These are phyloP conservation scores for Trapa incisa DNA, from an alignment of 345 rosid species.

Conservation along the genomic window DNA sequence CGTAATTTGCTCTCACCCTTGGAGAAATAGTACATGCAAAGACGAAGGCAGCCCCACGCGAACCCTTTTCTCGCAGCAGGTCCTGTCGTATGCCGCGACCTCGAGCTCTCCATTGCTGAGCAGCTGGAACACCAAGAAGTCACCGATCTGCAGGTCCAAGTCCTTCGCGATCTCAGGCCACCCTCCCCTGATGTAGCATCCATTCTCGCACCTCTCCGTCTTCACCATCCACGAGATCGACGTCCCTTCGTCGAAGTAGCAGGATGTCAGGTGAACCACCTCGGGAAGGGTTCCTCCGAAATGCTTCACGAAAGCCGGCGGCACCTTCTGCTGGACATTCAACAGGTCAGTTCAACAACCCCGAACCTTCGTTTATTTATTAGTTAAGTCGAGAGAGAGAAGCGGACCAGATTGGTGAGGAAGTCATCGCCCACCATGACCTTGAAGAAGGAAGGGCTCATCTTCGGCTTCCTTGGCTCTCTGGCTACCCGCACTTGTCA, in stretches of 20 bases:
- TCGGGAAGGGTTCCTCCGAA: not conserved
- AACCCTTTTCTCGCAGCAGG: constrained; percentile 5
- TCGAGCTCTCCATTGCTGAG: not conserved
- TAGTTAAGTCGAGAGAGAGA: not conserved
- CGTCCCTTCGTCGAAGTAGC: not conserved
- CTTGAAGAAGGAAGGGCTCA: constrained; percentile 6
- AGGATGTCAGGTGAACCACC: not conserved
- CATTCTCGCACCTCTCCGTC: not conserved
- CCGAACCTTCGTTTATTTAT: not conserved
- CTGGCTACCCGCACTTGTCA: too few relatives aligned
- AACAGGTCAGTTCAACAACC: not conserved
- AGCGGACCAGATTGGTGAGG: not conserved
- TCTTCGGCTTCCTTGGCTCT: not conserved
- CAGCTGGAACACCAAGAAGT: constrained; percentile 3
- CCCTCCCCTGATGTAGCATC: not conserved
- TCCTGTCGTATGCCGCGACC: not conserved
- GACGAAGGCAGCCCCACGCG: not conserved
- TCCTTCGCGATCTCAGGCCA: constrained; percentile 2
- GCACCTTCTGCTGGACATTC: not conserved
- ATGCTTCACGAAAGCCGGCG: constrained; percentile 7
- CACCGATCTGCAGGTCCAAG: not conserved
- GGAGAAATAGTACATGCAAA: too few relatives aligned
- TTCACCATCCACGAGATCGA: not conserved
- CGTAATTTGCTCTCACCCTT: too few relatives aligned
- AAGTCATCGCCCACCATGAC: not conserved